Evolutionary conservation across 345 rosid genomes (phyloP).

Genomic region (Eucalyptus caleyi): DNA sequence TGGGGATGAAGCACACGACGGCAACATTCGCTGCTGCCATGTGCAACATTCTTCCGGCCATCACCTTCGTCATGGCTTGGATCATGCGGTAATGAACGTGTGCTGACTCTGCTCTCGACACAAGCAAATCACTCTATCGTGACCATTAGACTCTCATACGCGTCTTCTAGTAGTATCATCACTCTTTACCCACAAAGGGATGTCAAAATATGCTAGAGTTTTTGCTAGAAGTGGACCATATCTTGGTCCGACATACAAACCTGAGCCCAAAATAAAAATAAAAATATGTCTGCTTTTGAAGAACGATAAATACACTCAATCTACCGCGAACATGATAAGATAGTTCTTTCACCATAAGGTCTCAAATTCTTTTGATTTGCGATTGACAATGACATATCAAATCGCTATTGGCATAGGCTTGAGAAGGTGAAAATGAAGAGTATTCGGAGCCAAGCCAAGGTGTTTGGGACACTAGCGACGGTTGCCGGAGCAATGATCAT

Average conservation of each 20-base stretch:
- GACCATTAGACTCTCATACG: not conserved
- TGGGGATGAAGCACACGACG: conserved; percentile 82
- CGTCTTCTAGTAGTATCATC: not conserved
- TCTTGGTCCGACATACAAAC: not conserved
- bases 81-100: conserved; percentile 20
- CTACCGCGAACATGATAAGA: not conserved
- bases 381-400: not conserved
- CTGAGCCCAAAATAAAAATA: too few relatives aligned
- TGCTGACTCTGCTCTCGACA: not conserved
- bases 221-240: not conserved
- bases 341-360: not conserved
- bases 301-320: not conserved
- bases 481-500: conserved; percentile 90
- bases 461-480: conserved; percentile 61
- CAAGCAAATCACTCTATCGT: not conserved
- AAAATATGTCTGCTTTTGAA: not conserved
- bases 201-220: not conserved
- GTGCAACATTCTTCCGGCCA: conserved; percentile 78
- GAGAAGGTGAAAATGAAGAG: conserved; percentile 55
- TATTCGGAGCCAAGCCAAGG: conserved; percentile 51
- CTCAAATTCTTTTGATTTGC: not conserved
- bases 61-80: conserved; percentile 69
- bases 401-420: conserved; percentile 13
- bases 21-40: conserved; percentile 86
- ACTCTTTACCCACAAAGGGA: not conserved